These are phyloP conservation scores for Setomelanomma holmii DNA, from an alignment of 2,329 filamentous ascomycete genomes.

Conservation along the genomic window DNA sequence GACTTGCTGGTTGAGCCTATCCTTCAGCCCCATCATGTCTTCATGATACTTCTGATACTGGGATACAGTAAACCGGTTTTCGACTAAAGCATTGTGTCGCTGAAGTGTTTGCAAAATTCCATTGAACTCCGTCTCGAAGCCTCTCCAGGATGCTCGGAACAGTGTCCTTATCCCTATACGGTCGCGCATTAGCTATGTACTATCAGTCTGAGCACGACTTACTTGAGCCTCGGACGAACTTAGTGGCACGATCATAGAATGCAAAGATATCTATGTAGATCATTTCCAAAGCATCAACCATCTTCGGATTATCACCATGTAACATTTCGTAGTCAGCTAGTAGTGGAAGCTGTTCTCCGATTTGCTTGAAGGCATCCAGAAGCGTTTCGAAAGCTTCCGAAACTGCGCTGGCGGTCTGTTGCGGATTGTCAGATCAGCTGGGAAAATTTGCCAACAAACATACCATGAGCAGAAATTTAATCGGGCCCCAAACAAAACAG, in stretches of 20 bases:
- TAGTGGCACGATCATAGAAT: conserved; percentile 47
- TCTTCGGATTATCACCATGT: conserved; percentile 36
- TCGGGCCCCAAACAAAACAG: conserved; percentile 46
- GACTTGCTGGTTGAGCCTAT: conserved; percentile 16
- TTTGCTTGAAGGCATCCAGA: conserved; percentile 48
- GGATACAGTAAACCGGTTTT: conserved; percentile 24
- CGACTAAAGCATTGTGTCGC: conserved; percentile 35
- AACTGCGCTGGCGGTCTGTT: conserved; percentile 39
- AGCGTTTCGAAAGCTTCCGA: conserved; percentile 46
- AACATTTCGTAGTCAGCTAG: conserved; percentile 41
- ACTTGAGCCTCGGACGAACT: conserved; percentile 32
- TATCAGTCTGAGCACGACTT: conserved; percentile 11
- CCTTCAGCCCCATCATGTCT: conserved; percentile 19
- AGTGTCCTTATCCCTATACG: conserved; percentile 25
- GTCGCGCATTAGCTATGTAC: neutral
- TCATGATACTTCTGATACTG: conserved; percentile 27
- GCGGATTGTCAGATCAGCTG: conserved; percentile 1
- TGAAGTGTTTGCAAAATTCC: conserved; percentile 34
- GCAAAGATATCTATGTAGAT: conserved; percentile 51
- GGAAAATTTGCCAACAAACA: neutral
- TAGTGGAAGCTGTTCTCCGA: conserved; percentile 50
- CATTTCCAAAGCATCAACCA: conserved; percentile 40
- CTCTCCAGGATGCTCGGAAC: conserved; percentile 36
- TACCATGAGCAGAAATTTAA: conserved; percentile 48
- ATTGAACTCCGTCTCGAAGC: conserved; percentile 36